These are phyloP conservation scores for Diatrype stigma DNA, from an alignment of 2,329 filamentous ascomycete species.

Conservation along the genomic window DNA sequence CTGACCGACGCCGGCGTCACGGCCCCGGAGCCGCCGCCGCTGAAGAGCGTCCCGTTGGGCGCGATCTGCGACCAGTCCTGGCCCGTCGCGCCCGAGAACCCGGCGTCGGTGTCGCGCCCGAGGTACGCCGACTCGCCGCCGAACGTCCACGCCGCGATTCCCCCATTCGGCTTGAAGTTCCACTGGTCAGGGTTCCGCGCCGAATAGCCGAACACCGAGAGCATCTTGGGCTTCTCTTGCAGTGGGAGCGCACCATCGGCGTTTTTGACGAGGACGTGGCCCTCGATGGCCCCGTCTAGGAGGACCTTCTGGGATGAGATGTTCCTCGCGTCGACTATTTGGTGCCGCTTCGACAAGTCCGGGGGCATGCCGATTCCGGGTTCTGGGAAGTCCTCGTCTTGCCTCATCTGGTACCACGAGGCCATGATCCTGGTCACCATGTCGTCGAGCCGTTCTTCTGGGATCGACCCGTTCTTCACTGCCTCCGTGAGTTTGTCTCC, in stretches of 20 bases:
- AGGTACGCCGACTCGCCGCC: constrained; percentile 36
- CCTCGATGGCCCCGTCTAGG: constrained; percentile 56
- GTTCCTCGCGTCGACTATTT: constrained; percentile 52
- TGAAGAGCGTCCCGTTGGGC: constrained; percentile 42
- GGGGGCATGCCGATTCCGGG: constrained; percentile 49
- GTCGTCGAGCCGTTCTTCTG: constrained; percentile 52
- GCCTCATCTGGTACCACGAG: constrained; percentile 52
- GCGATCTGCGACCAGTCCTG: constrained; percentile 36
- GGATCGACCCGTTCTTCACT: constrained; percentile 56
- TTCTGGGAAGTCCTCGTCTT: constrained; percentile 42
- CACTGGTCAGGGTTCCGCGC: constrained; percentile 41
- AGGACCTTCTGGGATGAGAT: constrained; percentile 36
- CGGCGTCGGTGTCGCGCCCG: constrained; percentile 22
- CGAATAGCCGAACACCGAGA: constrained; percentile 62
- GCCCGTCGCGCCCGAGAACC: constrained; percentile 27
- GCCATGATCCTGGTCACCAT: constrained; percentile 55
- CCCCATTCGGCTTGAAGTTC: constrained; percentile 35
- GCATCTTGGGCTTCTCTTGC: constrained; percentile 38
- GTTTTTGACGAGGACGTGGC: constrained; percentile 63
- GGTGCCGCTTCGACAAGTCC: constrained; percentile 46
- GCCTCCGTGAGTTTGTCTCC: constrained; percentile 51
- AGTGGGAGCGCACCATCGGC: constrained; percentile 51
- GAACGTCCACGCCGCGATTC: constrained; percentile 33
- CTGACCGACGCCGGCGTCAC: constrained; percentile 43
- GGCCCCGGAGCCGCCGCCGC: constrained; percentile 46